phyloP scores from a whole-genome alignment of 2,329 filamentous ascomycete genomes.

The Colletotrichum lentis region DNA sequence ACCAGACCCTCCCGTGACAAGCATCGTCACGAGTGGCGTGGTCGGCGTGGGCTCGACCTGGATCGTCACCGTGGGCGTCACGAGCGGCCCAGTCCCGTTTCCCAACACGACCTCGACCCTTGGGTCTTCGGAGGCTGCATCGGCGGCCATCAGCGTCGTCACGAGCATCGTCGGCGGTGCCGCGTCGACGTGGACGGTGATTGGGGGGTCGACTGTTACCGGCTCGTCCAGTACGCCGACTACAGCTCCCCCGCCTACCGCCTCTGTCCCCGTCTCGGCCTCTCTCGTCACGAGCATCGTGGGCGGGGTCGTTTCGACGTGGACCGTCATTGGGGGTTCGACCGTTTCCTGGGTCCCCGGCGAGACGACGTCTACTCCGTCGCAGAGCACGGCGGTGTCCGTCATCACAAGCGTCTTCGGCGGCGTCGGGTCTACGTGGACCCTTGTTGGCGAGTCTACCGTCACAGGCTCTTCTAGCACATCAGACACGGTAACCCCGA shows the following conservation, averaged over 20 bases:
- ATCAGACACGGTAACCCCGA: background rate
- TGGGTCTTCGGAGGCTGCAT: background rate
- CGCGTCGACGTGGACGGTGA: background rate
- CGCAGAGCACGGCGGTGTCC: background rate
- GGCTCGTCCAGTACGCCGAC: background rate
- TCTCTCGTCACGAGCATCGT: conserved; percentile 4
- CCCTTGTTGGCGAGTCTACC: conserved; percentile 1
- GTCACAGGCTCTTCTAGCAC: background rate
- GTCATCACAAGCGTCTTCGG: conserved; percentile 17
- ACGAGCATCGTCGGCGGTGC: background rate
- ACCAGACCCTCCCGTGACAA: background rate
- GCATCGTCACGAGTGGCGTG: conserved; percentile 4
- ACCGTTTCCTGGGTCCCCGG: background rate
- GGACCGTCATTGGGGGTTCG: background rate
- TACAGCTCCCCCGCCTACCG: background rate
- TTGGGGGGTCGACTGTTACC: background rate
- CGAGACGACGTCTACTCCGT: background rate
- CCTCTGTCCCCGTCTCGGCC: background rate
- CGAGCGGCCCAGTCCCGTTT: background rate
- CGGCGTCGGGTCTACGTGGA: conserved; percentile 5
- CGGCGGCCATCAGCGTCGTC: background rate
- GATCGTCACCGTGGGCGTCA: background rate
- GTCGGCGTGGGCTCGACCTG: conserved; percentile 12
- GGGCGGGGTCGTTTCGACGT: background rate
- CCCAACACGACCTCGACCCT: background rate